These are phyloP conservation scores for Arthrobotrys megalospora DNA, from an alignment of 2,329 filamentous ascomycete species.

Conservation along the genomic window DNA sequence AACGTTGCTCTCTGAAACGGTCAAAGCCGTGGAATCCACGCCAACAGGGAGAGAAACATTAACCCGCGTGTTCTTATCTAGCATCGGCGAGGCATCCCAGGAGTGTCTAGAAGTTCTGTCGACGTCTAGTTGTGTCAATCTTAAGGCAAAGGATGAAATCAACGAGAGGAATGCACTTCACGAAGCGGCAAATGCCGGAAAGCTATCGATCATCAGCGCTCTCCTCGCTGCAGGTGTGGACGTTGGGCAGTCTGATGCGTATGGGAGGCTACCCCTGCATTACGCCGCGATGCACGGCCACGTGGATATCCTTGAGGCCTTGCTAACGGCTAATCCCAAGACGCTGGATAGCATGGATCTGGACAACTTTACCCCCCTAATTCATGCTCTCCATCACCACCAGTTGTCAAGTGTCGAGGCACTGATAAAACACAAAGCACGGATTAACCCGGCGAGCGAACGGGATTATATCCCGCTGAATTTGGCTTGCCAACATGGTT, in stretches of 20 bases:
- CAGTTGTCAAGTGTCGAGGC: slow-evolving; percentile 84
- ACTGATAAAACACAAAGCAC: slow-evolving; percentile 82
- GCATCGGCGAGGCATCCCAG: slow-evolving; percentile 86
- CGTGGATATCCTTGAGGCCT: slow-evolving; percentile 82
- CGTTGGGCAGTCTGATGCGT: slow-evolving; percentile 87
- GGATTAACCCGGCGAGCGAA: slow-evolving; percentile 86
- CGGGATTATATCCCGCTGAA: slow-evolving; percentile 95
- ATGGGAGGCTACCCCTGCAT: slow-evolving; percentile 91
- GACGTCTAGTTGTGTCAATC: slow-evolving; percentile 84
- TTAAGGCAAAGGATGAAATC: slow-evolving; percentile 96
- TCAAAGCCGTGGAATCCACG: slow-evolving; percentile 78
- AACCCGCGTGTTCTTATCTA: slow-evolving; percentile 89
- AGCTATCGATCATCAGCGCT: slow-evolving; percentile 81
- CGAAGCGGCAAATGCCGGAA: slow-evolving; percentile 95
- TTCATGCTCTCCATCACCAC: slow-evolving; percentile 93
- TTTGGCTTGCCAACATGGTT: slow-evolving; percentile 93
- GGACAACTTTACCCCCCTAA: slow-evolving; percentile 95
- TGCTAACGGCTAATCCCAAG: slow-evolving; percentile 78
- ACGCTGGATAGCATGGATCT: slow-evolving; percentile 93
- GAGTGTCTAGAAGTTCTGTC: slow-evolving; percentile 82
- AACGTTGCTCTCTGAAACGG: slow-evolving; percentile 82
- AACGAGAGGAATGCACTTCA: slow-evolving; percentile 97
- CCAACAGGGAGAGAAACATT: slow-evolving; percentile 80
- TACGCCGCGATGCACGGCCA: slow-evolving; percentile 97
- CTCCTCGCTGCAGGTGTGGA: slow-evolving; percentile 83